phyloP scores from a whole-genome alignment of 2,329 filamentous ascomycete genomes.

The Talaromyces sp. region DNA sequence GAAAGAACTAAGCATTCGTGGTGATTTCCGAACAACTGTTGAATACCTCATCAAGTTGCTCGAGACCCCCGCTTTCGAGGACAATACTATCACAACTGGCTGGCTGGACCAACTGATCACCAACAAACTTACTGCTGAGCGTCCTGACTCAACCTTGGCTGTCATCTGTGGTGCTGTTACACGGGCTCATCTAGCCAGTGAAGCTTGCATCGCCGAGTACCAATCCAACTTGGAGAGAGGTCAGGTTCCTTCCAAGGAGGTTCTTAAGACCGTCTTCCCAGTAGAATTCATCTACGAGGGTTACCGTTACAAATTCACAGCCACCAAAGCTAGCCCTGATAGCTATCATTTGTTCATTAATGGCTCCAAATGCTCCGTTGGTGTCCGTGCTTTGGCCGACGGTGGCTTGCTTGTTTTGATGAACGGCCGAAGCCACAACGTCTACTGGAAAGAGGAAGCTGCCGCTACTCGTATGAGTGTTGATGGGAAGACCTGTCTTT shows the following conservation, averaged over 20 bases:
- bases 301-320: conserved; percentile 94
- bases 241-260: conserved; percentile 93
- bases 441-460: conserved; percentile 99
- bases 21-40: conserved; percentile 97
- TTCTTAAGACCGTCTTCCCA: conserved; percentile 94
- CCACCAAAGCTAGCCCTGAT: conserved; percentile 83
- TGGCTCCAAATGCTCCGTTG: conserved; percentile 91
- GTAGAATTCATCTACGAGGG: conserved; percentile 99
- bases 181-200: conserved; percentile 92
- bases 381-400: conserved; percentile 87
- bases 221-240: conserved; percentile 87
- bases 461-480: conserved; percentile 93
- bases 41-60: conserved; percentile 99
- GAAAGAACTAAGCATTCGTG: conserved; percentile 98
- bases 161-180: conserved; percentile 92
- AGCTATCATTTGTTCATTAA: conserved; percentile 99
- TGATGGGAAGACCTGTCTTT: conserved; percentile 94
- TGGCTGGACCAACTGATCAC: conserved; percentile 99
- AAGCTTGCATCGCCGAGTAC: conserved; percentile 83
- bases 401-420: conserved; percentile 90
- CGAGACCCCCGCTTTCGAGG: conserved; percentile 96
- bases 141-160: conserved; percentile 89
- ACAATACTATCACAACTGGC: conserved; percentile 97
- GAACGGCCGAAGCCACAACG: conserved; percentile 89
- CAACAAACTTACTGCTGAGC: conserved; percentile 93